Evolutionary conservation across 73 alveolate genomes (phyloP).

Genomic region (Paramecium biaurelia): DNA sequence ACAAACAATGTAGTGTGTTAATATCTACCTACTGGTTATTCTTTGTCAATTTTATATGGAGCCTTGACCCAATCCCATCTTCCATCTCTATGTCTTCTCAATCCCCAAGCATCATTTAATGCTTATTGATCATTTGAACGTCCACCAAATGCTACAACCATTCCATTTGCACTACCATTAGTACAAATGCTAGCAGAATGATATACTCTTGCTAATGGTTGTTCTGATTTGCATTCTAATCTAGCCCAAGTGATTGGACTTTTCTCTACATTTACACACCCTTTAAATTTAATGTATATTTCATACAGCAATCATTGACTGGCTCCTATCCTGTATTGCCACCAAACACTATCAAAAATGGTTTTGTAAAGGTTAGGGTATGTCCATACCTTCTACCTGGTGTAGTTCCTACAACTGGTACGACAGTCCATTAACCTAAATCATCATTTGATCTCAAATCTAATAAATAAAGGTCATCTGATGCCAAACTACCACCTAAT

Average conservation of each 20-base stretch:
- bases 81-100: conserved; percentile 96
- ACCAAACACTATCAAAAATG: conserved; percentile 91
- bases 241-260: conserved; percentile 94
- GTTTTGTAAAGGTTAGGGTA: conserved; percentile 88
- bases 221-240: conserved; percentile 78
- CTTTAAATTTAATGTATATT: neutral
- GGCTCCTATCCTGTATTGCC: conserved; percentile 96
- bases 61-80: conserved; percentile 98
- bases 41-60: conserved; percentile 87
- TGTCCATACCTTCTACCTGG: conserved; percentile 98
- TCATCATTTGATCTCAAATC: conserved; percentile 93
- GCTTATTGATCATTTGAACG: conserved; percentile 88
- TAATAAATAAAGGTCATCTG: conserved; percentile 93
- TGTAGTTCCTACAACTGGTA: conserved; percentile 93
- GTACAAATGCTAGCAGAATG: conserved; percentile 90
- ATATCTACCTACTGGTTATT: conserved; percentile 84
- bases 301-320: conserved; percentile 92
- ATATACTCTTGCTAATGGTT: conserved; percentile 92
- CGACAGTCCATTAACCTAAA: conserved; percentile 93
- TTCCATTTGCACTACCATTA: conserved; percentile 94
- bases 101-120: conserved; percentile 95
- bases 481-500: conserved; percentile 95
- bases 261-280: conserved; percentile 85
- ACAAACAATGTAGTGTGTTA: conserved; percentile 86
- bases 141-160: conserved; percentile 96